Conservation (phyloP, 2,329 filamentous ascomycete genomes). For the Aspergillus sp. region DNA sequence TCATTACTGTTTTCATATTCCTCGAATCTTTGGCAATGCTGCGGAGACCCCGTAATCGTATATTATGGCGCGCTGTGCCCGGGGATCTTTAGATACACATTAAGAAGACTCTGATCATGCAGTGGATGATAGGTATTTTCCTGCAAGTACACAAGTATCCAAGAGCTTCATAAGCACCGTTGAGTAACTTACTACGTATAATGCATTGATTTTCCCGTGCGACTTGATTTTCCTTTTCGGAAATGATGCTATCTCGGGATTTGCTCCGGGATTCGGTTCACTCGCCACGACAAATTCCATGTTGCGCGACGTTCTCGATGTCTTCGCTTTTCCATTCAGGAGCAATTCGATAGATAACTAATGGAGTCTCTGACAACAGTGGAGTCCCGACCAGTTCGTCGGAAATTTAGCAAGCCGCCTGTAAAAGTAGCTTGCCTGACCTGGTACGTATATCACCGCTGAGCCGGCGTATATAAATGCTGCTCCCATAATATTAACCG, state of each 20-base stretch:
- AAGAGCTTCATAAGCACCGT: too few species aligned
- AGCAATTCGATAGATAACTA: background rate
- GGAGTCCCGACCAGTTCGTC: background rate
- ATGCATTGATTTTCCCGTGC: background rate
- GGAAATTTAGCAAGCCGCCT: slow-evolving; percentile 28
- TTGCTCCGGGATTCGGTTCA: background rate
- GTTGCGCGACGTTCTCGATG: background rate
- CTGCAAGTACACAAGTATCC: too few species aligned
- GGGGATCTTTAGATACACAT: too few species aligned
- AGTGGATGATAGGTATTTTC: too few species aligned
- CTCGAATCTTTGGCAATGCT: background rate
- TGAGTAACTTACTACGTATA: too few species aligned
- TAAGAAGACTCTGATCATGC: too few species aligned
- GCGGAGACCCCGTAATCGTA: too few species aligned
- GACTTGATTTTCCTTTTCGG: background rate
- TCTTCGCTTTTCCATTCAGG: background rate
- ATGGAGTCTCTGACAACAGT: background rate
- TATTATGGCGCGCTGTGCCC: too few species aligned
- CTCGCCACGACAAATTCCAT: background rate
- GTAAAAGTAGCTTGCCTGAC: slow-evolving; percentile 46
- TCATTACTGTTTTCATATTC: too few species aligned
- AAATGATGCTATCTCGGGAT: background rate
- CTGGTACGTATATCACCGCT: slow-evolving; percentile 33
- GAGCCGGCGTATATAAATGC: too few species aligned
- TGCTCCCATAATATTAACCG: slow-evolving; percentile 1